phyloP scores from a whole-genome alignment of 225 moss, liverwort and hornwort species.

The Thuidium tamariscinum region DNA sequence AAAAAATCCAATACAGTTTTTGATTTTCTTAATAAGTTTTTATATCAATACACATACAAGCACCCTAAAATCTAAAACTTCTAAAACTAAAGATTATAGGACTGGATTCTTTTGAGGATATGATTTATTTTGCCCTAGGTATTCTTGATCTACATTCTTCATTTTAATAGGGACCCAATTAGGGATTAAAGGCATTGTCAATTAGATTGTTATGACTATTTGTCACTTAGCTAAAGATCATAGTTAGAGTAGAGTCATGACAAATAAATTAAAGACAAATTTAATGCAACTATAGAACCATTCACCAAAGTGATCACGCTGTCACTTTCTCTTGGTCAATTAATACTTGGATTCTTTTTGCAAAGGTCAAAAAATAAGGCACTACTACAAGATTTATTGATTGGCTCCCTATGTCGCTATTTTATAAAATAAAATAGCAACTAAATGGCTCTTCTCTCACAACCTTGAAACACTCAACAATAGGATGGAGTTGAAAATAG shows the following conservation, averaged over 20 bases:
- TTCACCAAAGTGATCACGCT: neutral
- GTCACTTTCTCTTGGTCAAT: fast-evolving
- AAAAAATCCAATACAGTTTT: neutral
- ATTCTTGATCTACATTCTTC: fast-evolving
- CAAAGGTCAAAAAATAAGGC: neutral
- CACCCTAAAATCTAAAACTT: neutral
- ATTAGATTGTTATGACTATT: fast-evolving
- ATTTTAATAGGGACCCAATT: neutral
- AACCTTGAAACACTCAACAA: neutral
- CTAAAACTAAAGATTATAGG: neutral
- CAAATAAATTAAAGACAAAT: neutral
- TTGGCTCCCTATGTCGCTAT: fast-evolving
- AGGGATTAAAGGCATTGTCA: neutral
- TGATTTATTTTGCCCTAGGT: neutral
- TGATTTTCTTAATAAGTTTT: neutral
- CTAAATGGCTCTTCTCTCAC: fast-evolving
- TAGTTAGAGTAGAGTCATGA: neutral
- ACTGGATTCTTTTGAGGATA: fast-evolving
- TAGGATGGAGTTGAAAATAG: no score
- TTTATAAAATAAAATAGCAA: neutral
- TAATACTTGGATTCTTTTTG: fast-evolving
- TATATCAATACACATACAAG: neutral
- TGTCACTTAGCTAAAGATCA: neutral
- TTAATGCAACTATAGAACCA: fast-evolving
- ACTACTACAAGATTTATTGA: fast-evolving